Evolutionary conservation across 139 green algal species (phyloP).

Genomic region (Mychonastes homosphaera): DNA sequence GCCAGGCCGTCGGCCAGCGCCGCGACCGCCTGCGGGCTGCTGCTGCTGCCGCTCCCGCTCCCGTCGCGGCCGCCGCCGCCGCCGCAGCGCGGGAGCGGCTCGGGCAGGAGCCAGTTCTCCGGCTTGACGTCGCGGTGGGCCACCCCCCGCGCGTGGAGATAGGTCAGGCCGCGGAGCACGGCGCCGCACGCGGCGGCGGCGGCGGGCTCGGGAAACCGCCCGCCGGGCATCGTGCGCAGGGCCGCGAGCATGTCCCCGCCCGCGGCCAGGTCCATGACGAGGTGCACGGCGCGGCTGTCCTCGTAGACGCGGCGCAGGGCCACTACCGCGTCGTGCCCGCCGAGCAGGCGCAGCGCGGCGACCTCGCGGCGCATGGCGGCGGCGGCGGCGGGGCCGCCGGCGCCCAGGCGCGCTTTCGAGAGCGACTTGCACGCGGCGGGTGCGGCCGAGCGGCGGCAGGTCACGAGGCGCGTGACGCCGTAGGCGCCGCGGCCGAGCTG

Average conservation of each 20-base stretch:
- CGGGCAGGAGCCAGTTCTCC: too few relatives aligned
- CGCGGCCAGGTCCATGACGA: slow-evolving; percentile 82
- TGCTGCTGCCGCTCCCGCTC: too few relatives aligned
- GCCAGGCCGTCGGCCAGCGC: too few relatives aligned
- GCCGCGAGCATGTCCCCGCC: slow-evolving; percentile 92
- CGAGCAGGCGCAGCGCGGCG: slow-evolving; percentile 33
- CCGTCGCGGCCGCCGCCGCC: too few relatives aligned
- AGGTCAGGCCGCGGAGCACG: slow-evolving; percentile 13
- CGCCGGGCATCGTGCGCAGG: slow-evolving; percentile 30
- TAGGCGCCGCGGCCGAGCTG: slow-evolving; percentile 28
- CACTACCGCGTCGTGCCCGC: slow-evolving; percentile 28
- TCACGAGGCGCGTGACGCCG: slow-evolving; percentile 26
- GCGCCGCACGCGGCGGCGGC: slow-evolving; percentile 11
- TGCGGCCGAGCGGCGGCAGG: slow-evolving; percentile 12
- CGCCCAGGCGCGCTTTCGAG: slow-evolving; percentile 47
- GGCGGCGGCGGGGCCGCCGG: slow-evolving; percentile 11
- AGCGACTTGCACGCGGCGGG: slow-evolving; percentile 64
- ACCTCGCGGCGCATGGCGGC: slow-evolving; percentile 61
- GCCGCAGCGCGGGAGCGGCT: too few relatives aligned
- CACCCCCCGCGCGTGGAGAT: too few relatives aligned
- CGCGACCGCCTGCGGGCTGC: too few relatives aligned
- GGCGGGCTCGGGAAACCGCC: slow-evolving; percentile 14
- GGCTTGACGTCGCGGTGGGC: slow-evolving; percentile 80
- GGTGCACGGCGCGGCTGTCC: slow-evolving; percentile 61
- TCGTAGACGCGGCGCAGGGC: slow-evolving; percentile 55